Conservation (phyloP, 441 rosid genomes). For the Adansonia gregorii region DNA sequence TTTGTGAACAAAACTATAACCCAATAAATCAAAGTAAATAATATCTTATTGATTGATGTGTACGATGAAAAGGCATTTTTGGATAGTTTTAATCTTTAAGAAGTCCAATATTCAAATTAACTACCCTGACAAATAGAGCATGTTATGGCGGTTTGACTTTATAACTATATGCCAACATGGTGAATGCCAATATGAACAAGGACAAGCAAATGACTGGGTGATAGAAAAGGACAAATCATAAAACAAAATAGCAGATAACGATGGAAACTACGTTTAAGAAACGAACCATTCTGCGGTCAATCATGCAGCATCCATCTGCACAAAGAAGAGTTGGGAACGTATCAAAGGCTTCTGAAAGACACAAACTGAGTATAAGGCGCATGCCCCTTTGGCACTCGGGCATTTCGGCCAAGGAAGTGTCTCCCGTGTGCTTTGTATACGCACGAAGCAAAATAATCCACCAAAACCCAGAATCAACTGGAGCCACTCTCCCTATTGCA, state of each 20-base stretch:
- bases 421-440: constrained; percentile 42
- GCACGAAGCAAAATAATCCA: constrained; percentile 54
- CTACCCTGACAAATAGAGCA: too few species aligned
- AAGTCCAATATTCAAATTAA: neutral
- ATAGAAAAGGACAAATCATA: neutral
- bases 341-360: constrained; percentile 48
- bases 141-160: too few species aligned
- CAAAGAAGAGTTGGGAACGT: constrained; percentile 48
- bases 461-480: constrained; percentile 51
- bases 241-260: neutral
- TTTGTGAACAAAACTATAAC: too few species aligned
- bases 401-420: constrained; percentile 47
- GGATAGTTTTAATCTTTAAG: neutral
- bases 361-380: constrained; percentile 41
- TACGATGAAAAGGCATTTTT: neutral
- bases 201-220: neutral
- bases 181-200: neutral
- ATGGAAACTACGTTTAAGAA: constrained; percentile 1
- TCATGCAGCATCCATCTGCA: constrained; percentile 48
- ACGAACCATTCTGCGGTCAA: constrained; percentile 49
- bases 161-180: neutral
- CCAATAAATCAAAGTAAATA: too few species aligned
- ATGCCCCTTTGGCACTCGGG: constrained; percentile 50
- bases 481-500: constrained; percentile 52
- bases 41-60: too few species aligned